A percentile compares a stretch with the other conserved stretches of the same genome.
Conservation (phyloP, 306 rosid species). For the Malus sieversii region DNA sequence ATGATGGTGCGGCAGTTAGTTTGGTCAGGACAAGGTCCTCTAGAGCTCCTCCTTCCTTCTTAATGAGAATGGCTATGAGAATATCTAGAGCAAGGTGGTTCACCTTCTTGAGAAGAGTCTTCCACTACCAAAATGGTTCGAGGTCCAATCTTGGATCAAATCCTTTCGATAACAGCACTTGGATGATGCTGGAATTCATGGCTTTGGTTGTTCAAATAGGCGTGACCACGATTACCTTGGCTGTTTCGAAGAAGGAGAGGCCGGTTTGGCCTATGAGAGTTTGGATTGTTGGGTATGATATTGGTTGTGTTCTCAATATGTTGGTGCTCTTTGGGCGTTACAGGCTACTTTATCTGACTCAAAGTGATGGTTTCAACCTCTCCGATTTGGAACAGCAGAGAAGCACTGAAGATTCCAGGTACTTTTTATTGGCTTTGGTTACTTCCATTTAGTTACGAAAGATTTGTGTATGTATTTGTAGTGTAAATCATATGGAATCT, state of each 20-base stretch:
- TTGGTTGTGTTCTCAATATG: conserved; percentile 70
- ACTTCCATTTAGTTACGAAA: background rate
- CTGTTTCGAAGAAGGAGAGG: conserved; percentile 61
- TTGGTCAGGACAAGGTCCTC: conserved; percentile 30
- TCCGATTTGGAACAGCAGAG: conserved; percentile 71
- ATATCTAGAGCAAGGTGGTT: conserved; percentile 95
- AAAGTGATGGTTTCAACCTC: conserved; percentile 44
- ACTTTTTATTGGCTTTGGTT: conserved; percentile 11
- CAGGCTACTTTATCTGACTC: conserved; percentile 39
- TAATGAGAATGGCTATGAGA: conserved; percentile 61
- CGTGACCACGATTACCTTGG: conserved; percentile 44
- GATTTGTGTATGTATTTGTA: background rate
- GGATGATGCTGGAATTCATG: conserved; percentile 75
- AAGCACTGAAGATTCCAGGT: conserved; percentile 73
- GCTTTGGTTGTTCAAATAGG: conserved; percentile 65
- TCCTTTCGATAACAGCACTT: conserved; percentile 77
- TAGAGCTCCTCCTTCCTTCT: conserved; percentile 30
- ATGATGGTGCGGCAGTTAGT: conserved; percentile 21
- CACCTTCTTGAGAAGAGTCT: conserved; percentile 75
- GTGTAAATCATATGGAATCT: background rate
- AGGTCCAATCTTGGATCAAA: conserved; percentile 76
- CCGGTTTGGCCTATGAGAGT: conserved; percentile 99
- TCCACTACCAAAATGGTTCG: conserved; percentile 90
- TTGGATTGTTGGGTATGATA: conserved; percentile 80
- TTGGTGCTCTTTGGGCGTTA: conserved; percentile 75